Percentiles rank a stretch among this genome's conserved stretches.
phyloP scores from a whole-genome alignment of 2,329 filamentous ascomycete species.

The Neocatenulostroma microsporum region DNA sequence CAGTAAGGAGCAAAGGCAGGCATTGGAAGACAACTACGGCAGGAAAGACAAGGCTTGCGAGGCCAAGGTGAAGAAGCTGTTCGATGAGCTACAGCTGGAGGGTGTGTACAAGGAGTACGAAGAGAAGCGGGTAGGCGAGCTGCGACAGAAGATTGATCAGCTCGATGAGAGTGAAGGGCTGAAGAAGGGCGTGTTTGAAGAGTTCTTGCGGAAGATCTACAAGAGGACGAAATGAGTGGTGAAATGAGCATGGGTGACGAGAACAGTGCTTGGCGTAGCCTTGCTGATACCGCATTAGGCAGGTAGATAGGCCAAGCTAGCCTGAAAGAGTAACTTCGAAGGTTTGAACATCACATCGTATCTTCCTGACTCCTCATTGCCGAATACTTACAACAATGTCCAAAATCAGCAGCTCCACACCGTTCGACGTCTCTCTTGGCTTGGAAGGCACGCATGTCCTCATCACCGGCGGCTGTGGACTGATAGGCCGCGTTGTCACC shows the following conservation, averaged over 20 bases:
- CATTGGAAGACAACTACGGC: slow-evolving; percentile 90
- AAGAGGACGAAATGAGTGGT: slow-evolving; percentile 78
- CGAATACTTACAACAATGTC: background rate
- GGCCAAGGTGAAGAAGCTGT: slow-evolving; percentile 79
- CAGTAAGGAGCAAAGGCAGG: slow-evolving; percentile 74
- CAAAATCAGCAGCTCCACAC: background rate
- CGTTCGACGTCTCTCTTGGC: slow-evolving; percentile 27
- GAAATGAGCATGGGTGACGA: no score
- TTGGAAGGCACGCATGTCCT: slow-evolving; percentile 34
- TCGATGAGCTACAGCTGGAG: slow-evolving; percentile 76
- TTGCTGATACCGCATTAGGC: slow-evolving; percentile 1
- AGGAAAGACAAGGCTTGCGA: slow-evolving; percentile 80
- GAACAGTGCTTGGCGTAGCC: no score
- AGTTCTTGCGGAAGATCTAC: slow-evolving; percentile 94
- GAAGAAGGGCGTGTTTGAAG: slow-evolving; percentile 83
- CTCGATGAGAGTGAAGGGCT: slow-evolving; percentile 82
- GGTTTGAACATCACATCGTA: background rate
- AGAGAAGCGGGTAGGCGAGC: slow-evolving; percentile 73
- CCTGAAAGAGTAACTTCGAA: background rate
- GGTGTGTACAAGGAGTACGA: slow-evolving; percentile 81
- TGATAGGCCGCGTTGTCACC: slow-evolving; percentile 34
- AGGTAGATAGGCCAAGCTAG: slow-evolving; percentile 5
- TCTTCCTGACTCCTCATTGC: background rate
- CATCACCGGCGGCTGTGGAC: slow-evolving; percentile 36
- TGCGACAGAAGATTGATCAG: slow-evolving; percentile 64